These are phyloP conservation scores for Aspergillus kassunensis DNA, from an alignment of 495 filamentous ascomycete genomes.

Conservation along the genomic window DNA sequence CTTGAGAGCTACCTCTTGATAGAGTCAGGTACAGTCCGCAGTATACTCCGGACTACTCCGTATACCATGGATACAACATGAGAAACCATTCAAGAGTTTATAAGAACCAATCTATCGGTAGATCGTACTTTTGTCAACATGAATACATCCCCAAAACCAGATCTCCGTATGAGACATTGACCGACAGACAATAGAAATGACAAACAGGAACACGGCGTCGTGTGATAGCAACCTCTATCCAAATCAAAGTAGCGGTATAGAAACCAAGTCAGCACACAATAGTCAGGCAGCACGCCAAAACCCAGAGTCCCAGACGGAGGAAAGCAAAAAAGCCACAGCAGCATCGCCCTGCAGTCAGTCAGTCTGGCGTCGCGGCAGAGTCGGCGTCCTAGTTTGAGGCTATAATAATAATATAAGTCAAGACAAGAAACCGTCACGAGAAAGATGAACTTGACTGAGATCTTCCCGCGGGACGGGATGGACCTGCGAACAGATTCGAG, in stretches of 20 bases:
- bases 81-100: too few relatives aligned
- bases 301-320: neutral
- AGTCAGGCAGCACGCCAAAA: constrained; percentile 1
- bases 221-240: constrained; percentile 3
- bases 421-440: constrained; percentile 23
- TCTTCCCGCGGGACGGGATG: constrained; percentile 13
- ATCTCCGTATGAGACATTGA: constrained; percentile 6
- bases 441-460: constrained; percentile 10
- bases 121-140: constrained; percentile 11
- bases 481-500: constrained; percentile 20
- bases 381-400: constrained; percentile 2
- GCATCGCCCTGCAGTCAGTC: neutral
- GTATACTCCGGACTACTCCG: too few relatives aligned
- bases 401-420: too few relatives aligned
- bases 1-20: too few relatives aligned
- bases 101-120: too few relatives aligned
- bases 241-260: constrained; percentile 12
- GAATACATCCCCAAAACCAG: too few relatives aligned
- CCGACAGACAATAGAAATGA: neutral
- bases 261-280: constrained; percentile 3
- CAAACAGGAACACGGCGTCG: constrained; percentile 4
- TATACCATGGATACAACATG: too few relatives aligned
- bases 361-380: too few relatives aligned
- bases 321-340: neutral
- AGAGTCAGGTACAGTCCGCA: too few relatives aligned